Percentiles rank a stretch among this genome's conserved stretches.
Conservation (phyloP, 768 basidiomycete species). For the Cantharellus cinnabarinus region DNA sequence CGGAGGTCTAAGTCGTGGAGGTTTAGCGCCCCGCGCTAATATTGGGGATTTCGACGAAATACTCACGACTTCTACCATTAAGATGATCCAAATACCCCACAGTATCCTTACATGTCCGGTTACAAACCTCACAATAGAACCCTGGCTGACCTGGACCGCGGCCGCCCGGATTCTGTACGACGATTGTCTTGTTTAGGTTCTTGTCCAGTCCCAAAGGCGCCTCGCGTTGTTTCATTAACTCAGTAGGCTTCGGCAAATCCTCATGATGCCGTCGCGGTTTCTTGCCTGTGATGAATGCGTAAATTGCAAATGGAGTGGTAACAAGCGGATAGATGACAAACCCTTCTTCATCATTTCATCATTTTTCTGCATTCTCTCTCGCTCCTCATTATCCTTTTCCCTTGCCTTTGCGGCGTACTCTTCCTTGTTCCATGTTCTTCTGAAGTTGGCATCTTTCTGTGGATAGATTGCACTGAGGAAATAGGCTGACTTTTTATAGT, state of each 20-base stretch:
- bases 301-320: neutral
- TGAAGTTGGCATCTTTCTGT: constrained; percentile 7
- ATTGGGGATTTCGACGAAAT: neutral
- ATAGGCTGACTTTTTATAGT: too few relatives aligned
- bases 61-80: constrained; percentile 81
- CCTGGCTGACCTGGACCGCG: constrained; percentile 81
- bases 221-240: constrained; percentile 80
- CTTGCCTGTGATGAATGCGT: constrained; percentile 37
- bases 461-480: neutral
- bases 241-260: constrained; percentile 82
- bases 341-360: constrained; percentile 74
- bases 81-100: constrained; percentile 90
- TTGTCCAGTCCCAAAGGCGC: constrained; percentile 75
- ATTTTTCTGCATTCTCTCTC: constrained; percentile 68
- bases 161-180: constrained; percentile 68
- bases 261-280: constrained; percentile 42
- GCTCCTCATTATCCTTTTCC: constrained; percentile 60
- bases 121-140: constrained; percentile 85
- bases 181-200: constrained; percentile 86
- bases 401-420: constrained; percentile 67
- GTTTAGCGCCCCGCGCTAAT: neutral
- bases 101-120: constrained; percentile 81
- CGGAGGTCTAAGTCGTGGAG: constrained; percentile 49
- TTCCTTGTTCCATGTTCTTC: constrained; percentile 91
- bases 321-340: constrained; percentile 13